phyloP scores from a whole-genome alignment of 2,329 filamentous ascomycete species.

The Fusarium avenaceum region DNA sequence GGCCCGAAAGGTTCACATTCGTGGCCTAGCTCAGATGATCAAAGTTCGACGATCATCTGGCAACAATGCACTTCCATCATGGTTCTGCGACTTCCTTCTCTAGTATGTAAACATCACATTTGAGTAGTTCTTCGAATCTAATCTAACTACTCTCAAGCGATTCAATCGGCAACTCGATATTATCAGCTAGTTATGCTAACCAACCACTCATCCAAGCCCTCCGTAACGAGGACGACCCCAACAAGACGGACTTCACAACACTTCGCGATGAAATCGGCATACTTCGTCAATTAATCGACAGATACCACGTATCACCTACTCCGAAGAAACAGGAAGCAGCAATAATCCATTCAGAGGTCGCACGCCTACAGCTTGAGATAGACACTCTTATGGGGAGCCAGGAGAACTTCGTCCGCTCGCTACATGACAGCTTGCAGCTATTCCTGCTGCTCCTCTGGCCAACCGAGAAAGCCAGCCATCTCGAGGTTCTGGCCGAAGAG shows the following conservation, averaged over 20 bases:
- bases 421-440: slow-evolving; percentile 8
- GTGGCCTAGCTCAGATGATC: slow-evolving; percentile 31
- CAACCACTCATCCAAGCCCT: slow-evolving; percentile 34
- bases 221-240: slow-evolving; percentile 4
- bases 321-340: neutral
- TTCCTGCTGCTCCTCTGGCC: slow-evolving; percentile 38
- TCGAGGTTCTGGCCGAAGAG: slow-evolving; percentile 6
- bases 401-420: slow-evolving; percentile 27
- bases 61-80: neutral
- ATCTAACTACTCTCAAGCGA: slow-evolving; percentile 6
- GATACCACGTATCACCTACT: neutral
- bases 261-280: neutral
- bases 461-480: accelerated
- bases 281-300: slow-evolving; percentile 5
- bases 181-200: slow-evolving; percentile 6
- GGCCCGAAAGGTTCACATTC: slow-evolving; percentile 26
- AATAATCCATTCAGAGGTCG: slow-evolving; percentile 14
- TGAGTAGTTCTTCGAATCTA: accelerated
- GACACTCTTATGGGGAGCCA: slow-evolving; percentile 11
- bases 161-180: slow-evolving; percentile 28
- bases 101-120: neutral
- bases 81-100: slow-evolving; percentile 24
- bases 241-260: neutral
- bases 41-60: slow-evolving; percentile 12
- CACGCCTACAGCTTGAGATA: slow-evolving; percentile 19